Evolutionary conservation across 2,329 filamentous ascomycete species (phyloP), one percentile per base, ranked within the genome.

Genomic region (Cylindrodendrum hubeiense): DNA sequence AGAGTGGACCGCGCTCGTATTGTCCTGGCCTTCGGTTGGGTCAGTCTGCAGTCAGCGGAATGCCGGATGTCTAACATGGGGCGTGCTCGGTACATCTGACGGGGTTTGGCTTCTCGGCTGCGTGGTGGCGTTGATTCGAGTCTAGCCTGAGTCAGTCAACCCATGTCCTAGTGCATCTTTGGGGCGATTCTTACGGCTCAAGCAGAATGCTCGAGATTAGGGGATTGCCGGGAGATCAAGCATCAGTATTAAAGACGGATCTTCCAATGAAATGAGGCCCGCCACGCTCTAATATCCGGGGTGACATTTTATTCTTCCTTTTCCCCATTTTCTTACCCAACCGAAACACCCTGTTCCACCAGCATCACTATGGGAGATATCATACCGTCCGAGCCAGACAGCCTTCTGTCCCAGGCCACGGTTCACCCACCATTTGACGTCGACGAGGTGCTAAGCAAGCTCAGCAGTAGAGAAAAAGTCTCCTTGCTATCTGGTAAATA

Each of bases 381-480:
- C 4, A 30, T 17, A 15, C 13, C 17, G 17, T 15, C 50, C 15
- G 30, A 39, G 15, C 33, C 21, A 19, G 28, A 7, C 21, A 8
- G 5, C 22, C 22, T 46, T 6, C 43, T 22, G 10, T 46, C 21
- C 3, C 43, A 26, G 3, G 1, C 21, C 6, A 9, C 43, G 5
- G 33, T 19, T 34, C 10, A 26, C 17, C 51, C 21, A 34, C 15
- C 17, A 4, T 41, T 58, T 22, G 46, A 58, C 15, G 43, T 58
- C 10, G 55, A 58, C 5, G 5, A 49, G 22, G 43, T 41, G 3
- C 43, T 58, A 6, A 47, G 28, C 4, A 28, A 58, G 13, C 33
- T 58, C 17, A 50, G 19, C 5, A 50, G n/a, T 4, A 24, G 12
- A 12, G 55, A 58, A 19, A 58, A 58, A 21, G 51, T 58, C 10